phyloP scores from a whole-genome alignment of 441 rosid genomes.

The Corymbia citriodora region DNA sequence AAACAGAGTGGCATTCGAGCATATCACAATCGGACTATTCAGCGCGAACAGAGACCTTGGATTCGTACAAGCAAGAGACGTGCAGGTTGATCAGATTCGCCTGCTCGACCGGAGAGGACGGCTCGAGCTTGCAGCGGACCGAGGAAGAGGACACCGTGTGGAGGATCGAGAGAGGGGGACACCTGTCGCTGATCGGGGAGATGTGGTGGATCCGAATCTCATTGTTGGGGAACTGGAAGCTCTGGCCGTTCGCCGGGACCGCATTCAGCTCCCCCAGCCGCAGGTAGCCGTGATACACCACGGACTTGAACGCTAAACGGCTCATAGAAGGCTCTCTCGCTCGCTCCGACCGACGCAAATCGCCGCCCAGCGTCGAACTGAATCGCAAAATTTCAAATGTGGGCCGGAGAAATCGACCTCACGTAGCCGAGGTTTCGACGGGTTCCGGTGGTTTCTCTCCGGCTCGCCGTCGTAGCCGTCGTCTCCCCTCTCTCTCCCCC shows the following conservation, averaged over 20 bases:
- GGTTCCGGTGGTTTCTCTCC: background rate
- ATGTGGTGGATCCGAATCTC: constrained; percentile 87
- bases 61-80: constrained; percentile 75
- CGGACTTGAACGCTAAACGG: constrained; percentile 73
- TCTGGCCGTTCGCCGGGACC: constrained; percentile 37
- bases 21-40: background rate
- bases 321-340: constrained; percentile 31
- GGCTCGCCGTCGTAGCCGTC: background rate
- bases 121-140: constrained; percentile 88
- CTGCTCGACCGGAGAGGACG: constrained; percentile 52
- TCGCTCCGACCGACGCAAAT: background rate
- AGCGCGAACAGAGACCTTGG: constrained; percentile 44
- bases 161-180: constrained; percentile 88
- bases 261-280: constrained; percentile 80
- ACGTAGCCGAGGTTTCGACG: background rate
- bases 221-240: constrained; percentile 76
- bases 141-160: constrained; percentile 77
- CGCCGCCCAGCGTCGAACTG: background rate
- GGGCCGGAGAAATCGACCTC: background rate
- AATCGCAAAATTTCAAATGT: background rate
- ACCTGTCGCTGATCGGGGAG: constrained; percentile 69
- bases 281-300: constrained; percentile 72
- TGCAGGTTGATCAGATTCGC: constrained; percentile 72
- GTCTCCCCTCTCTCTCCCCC: background rate
- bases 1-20: background rate